These are phyloP conservation scores for Alternaria atra DNA, from an alignment of 2,329 filamentous ascomycete genomes.

Conservation along the genomic window DNA sequence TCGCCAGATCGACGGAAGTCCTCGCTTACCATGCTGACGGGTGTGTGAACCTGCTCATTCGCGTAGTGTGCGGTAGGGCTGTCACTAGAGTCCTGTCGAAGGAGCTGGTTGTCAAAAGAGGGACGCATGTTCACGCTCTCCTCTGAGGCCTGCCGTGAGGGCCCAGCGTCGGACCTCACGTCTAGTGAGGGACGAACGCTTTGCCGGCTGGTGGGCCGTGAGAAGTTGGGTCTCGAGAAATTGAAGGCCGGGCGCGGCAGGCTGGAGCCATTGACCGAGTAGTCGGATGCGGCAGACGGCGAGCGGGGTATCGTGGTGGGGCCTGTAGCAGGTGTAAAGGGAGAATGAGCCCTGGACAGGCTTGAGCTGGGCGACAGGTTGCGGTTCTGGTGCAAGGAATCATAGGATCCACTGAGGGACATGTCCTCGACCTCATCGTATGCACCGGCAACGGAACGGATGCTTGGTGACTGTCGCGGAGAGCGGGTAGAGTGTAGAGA, in stretches of 20 bases:
- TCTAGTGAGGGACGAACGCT: conserved; percentile 62
- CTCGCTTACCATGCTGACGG: conserved; percentile 76
- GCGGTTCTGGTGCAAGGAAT: conserved; percentile 70
- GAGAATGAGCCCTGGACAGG: conserved; percentile 67
- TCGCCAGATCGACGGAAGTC: conserved; percentile 66
- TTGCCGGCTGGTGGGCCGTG: conserved; percentile 82
- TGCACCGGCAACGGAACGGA: conserved; percentile 59
- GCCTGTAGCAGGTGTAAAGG: conserved; percentile 69
- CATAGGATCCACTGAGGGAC: conserved; percentile 66
- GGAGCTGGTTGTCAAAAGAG: conserved; percentile 50
- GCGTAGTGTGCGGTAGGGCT: conserved; percentile 66
- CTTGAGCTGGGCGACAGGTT: conserved; percentile 80
- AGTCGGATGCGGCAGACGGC: conserved; percentile 84
- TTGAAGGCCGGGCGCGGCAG: conserved; percentile 83
- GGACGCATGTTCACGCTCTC: conserved; percentile 49
- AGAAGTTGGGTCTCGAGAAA: conserved; percentile 81
- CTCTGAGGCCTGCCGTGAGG: conserved; percentile 48
- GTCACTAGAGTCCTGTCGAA: conserved; percentile 54
- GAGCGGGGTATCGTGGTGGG: conserved; percentile 71
- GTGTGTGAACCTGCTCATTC: conserved; percentile 73
- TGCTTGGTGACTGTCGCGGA: conserved; percentile 53
- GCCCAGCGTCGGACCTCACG: conserved; percentile 45
- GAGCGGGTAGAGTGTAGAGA: conserved; percentile 43
- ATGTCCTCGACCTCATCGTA: conserved; percentile 76
- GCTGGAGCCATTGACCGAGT: conserved; percentile 67